A percentile compares a stretch with the other conserved stretches of the same genome.
Conservation (phyloP, 345 rosid genomes). For the Camelina laxa region DNA sequence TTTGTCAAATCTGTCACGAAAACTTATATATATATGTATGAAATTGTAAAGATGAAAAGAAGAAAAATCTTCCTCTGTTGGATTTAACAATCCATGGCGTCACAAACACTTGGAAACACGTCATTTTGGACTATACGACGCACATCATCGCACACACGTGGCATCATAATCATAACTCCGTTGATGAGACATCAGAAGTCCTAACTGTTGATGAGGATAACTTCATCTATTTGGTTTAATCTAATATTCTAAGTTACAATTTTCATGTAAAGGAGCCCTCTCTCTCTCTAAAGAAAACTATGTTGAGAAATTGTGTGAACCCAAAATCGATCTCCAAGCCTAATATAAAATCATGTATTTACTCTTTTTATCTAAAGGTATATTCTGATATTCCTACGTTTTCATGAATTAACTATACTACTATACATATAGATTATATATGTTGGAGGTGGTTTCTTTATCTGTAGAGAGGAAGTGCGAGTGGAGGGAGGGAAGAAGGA, state of each 20-base stretch:
- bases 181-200: constrained; percentile 29
- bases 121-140: not conserved
- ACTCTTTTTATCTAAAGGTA: constrained; percentile 35
- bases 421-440: not conserved
- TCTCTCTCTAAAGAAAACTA: not conserved
- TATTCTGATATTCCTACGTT: not conserved
- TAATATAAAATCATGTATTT: constrained; percentile 24
- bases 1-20: too few species aligned
- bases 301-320: constrained; percentile 29
- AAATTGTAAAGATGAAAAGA: not conserved
- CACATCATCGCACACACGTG: constrained; percentile 16
- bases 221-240: not conserved
- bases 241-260: not conserved
- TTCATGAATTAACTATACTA: constrained; percentile 1
- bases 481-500: constrained; percentile 37
- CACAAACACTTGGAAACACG: not conserved
- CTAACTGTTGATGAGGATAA: not conserved
- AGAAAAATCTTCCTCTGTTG: not conserved
- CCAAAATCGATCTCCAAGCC: constrained; percentile 14
- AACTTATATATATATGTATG: not conserved
- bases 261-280: not conserved
- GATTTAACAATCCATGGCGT: not conserved
- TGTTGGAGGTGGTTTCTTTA: not conserved
- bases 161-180: constrained; percentile 14
- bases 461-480: constrained; percentile 42